A percentile compares a stretch with the other conserved stretches of the same genome.
These are phyloP conservation scores for Cercis canadensis DNA, from an alignment of 306 rosid species.

Conservation along the genomic window DNA sequence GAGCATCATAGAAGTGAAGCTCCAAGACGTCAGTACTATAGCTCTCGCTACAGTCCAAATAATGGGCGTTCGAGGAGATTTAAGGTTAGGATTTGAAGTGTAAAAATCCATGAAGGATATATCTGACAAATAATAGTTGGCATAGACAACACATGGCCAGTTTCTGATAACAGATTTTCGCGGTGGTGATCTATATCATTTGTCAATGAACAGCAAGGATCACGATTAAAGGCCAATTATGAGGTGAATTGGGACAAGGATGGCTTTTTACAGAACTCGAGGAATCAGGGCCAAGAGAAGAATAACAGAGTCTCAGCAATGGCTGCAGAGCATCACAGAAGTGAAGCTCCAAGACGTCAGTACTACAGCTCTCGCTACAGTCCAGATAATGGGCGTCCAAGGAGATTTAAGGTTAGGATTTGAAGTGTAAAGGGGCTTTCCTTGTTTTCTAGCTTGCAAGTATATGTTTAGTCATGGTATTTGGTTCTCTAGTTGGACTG, in stretches of 20 bases:
- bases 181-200: constrained; percentile 18
- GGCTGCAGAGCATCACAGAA: constrained; percentile 53
- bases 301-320: constrained; percentile 38
- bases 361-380: constrained; percentile 52
- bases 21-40: constrained; percentile 60
- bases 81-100: constrained; percentile 60
- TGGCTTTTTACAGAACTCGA: constrained; percentile 56
- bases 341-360: constrained; percentile 75
- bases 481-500: constrained; percentile 21
- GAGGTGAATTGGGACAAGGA: constrained; percentile 89
- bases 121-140: not conserved
- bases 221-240: constrained; percentile 77
- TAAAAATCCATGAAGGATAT: not conserved
- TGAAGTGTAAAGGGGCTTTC: constrained; percentile 1
- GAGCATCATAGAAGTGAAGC: constrained; percentile 70
- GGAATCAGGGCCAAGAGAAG: constrained; percentile 54
- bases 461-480: constrained; percentile 11
- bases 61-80: constrained; percentile 74
- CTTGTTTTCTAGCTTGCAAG: not conserved
- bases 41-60: constrained; percentile 63
- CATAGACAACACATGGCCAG: no score
- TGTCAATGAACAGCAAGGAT: constrained; percentile 73
- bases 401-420: constrained; percentile 84
- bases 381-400: constrained; percentile 66
- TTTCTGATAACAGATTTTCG: not conserved